Evolutionary conservation across 2,329 filamentous ascomycete species (phyloP), one percentile per base, ranked within the genome.

Genomic region (Onygenales sp.): DNA sequence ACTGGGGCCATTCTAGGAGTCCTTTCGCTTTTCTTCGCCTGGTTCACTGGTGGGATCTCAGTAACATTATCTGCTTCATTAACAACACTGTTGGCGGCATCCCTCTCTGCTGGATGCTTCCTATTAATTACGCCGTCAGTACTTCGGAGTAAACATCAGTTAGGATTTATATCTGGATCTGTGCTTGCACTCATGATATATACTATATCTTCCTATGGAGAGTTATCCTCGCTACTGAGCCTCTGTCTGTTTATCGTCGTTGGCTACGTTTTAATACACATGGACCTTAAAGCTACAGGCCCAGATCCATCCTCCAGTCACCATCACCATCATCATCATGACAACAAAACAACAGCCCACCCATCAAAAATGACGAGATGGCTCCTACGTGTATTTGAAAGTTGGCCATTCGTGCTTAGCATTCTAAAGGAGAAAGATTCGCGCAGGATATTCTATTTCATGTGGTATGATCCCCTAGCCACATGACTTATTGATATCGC

Each of bases 361-460:
- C 77, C 82, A 42, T 94, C 89, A 0, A 75, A 72, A 46, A 75
- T 95, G 40, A 95, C 92, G 0, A 80, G 77, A 11, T 79, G 85
- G 52, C 68, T 97, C 3, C 75, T 97, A n/a, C 78, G 78, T 0
- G 77, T 81, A 52, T 85, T 84, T 9, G 79, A 85, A 48, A 76
- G 77, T 31, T 88, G 85, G 66, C 91, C 92, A 0, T 77, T 97
- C 36, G 63, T 96, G 14, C 84, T 96, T 65, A 86, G 88, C 51
- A 89, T 98, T 54, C 73, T 98, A 62, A 82, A 85, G 11, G 92
- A 97, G 64, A 90, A 89, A 63, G 92, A 98, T 67, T 97, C 92
- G 13, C 81, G 93, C 54, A 83, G 92, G 44, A 97, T 98, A 58
- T 94, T 95, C 61, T 98, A 98, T 70, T 98, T 97, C 62, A 95